Conservation (phyloP, 176 grass and related monocot species). For the Eragrostis curvula region DNA sequence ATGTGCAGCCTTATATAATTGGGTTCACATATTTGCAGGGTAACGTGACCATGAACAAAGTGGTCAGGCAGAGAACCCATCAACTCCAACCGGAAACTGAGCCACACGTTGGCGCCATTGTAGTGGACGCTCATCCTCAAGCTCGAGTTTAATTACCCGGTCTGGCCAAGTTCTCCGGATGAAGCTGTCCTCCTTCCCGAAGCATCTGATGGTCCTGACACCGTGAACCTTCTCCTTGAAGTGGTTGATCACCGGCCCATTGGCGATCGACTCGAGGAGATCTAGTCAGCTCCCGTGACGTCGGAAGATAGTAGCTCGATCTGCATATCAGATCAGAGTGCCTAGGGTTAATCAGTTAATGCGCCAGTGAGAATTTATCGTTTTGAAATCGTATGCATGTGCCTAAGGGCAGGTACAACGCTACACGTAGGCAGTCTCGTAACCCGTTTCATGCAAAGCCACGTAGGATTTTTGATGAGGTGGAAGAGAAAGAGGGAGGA, state of each 20-base stretch:
- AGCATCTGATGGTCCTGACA: slow-evolving; percentile 86
- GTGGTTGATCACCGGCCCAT: slow-evolving; percentile 96
- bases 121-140: slow-evolving; percentile 93
- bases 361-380: too few relatives aligned
- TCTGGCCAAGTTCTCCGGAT: slow-evolving; percentile 73
- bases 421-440: too few relatives aligned
- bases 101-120: slow-evolving; percentile 95
- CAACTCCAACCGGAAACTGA: slow-evolving; percentile 47
- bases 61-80: slow-evolving; percentile 78
- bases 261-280: slow-evolving; percentile 91
- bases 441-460: too few relatives aligned
- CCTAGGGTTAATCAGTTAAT: too few relatives aligned
- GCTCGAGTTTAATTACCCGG: slow-evolving; percentile 85
- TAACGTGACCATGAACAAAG: slow-evolving; percentile 86
- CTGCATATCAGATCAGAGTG: too few relatives aligned
- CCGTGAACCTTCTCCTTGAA: slow-evolving; percentile 94
- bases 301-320: slow-evolving; percentile 25
- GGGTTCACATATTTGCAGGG: slow-evolving; percentile 69
- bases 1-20: slow-evolving; percentile 44
- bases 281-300: slow-evolving; percentile 91
- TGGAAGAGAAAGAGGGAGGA: too few relatives aligned
- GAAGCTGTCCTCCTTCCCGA: slow-evolving; percentile 73
- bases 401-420: too few relatives aligned
- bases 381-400: too few relatives aligned
- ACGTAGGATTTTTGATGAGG: too few relatives aligned